phyloP scores from a whole-genome alignment of 163 green algal species.

The Scenedesmus sp. region DNA sequence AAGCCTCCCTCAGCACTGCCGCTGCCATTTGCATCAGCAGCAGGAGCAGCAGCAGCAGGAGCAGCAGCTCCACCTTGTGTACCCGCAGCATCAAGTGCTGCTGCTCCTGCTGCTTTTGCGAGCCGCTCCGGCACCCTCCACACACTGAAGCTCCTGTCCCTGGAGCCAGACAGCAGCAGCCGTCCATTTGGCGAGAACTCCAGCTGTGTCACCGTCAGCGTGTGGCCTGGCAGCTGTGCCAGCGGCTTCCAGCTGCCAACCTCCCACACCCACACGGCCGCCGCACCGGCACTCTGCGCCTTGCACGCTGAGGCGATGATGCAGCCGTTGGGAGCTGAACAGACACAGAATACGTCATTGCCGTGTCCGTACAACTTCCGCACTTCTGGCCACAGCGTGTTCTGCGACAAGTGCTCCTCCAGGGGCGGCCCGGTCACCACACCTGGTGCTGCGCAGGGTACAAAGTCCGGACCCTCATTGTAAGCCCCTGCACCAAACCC shows the following conservation, averaged over 20 bases:
- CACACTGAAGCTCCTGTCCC: conserved; percentile 86
- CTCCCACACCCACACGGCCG: conserved; percentile 93
- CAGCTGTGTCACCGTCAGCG: conserved; percentile 94
- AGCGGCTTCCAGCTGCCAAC: conserved; percentile 73
- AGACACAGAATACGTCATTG: conserved; percentile 89
- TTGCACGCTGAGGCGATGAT: conserved; percentile 85
- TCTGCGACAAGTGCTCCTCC: conserved; percentile 95
- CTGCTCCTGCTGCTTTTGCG: conserved; percentile 3
- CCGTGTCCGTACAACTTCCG: conserved; percentile 98
- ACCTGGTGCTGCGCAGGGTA: conserved; percentile 73
- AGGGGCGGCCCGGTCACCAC: conserved; percentile 80
- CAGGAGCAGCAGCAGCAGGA: not conserved
- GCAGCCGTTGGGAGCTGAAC: conserved; percentile 73
- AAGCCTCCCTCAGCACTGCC: conserved; percentile 60
- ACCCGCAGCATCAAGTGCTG: not conserved
- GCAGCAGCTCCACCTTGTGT: not conserved
- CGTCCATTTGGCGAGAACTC: conserved; percentile 83
- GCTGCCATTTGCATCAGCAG: not conserved
- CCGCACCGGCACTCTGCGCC: conserved; percentile 59
- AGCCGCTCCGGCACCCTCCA: conserved; percentile 54
- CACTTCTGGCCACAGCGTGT: conserved; percentile 94
- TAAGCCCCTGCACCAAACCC: conserved; percentile 61
- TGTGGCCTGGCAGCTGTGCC: conserved; percentile 81
- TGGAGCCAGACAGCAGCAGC: conserved; percentile 80
- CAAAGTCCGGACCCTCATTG: conserved; percentile 83